Conservation (phyloP, 2,329 filamentous ascomycete species). For the Ceratocystis cacaofunesta region DNA sequence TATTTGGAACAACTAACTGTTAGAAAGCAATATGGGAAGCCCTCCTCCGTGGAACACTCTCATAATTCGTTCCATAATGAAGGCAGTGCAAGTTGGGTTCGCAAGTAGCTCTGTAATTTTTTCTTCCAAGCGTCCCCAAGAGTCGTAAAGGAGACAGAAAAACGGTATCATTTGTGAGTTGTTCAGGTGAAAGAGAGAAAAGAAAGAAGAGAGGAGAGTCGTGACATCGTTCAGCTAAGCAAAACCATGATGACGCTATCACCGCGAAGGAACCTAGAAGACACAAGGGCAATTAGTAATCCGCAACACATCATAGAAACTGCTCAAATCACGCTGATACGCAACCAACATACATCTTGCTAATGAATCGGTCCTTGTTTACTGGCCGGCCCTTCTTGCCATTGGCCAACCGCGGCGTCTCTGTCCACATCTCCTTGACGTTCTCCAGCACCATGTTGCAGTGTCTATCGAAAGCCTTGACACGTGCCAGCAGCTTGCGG, state of each 20-base stretch:
- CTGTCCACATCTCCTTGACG: conserved; percentile 96
- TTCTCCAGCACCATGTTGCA: conserved; percentile 99
- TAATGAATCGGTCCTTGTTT: conserved; percentile 97
- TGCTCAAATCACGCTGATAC: not conserved
- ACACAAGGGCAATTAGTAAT: conserved; percentile 1
- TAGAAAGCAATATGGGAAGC: not conserved
- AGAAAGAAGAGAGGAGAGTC: conserved; percentile 5
- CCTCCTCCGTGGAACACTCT: not conserved
- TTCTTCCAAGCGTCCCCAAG: conserved; percentile 2
- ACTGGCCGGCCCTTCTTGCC: conserved; percentile 82
- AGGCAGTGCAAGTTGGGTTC: not conserved
- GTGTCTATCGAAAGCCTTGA: conserved; percentile 97
- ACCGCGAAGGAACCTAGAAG: conserved; percentile 60
- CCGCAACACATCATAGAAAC: not conserved
- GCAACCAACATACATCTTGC: conserved; percentile 62
- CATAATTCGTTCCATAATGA: not conserved
- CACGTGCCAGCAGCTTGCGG: conserved; percentile 87
- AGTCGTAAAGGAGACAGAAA: conserved; percentile 14
- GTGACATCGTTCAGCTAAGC: conserved; percentile 42
- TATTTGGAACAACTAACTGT: not conserved
- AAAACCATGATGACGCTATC: conserved; percentile 80
- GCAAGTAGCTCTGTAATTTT: not conserved
- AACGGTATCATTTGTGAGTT: conserved; percentile 10
- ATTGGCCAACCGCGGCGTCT: conserved; percentile 66
- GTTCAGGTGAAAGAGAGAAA: conserved; percentile 7